Evolutionary conservation across 1,284 basidiomycete genomes (phyloP), one percentile per base, ranked within the genome.

Genomic region (Pseudomicrostroma phylloplanum): DNA sequence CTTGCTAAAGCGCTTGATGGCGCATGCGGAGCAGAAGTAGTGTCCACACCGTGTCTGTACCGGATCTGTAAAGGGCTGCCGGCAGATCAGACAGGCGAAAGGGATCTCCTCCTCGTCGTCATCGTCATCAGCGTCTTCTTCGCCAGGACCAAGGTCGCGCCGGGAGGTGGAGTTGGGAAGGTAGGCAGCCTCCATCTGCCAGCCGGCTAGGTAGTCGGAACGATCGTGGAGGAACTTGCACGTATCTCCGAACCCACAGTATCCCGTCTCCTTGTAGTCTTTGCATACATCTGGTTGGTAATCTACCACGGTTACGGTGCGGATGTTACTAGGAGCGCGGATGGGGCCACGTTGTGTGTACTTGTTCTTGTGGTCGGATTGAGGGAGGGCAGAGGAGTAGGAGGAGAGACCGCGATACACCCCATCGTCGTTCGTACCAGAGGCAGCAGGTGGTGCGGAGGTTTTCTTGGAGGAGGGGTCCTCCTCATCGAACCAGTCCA

Each of bases 281-380:
- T 98, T 99, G 82, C 96, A 99, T 21, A 97, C 91, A 76, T 97
- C 94, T 2, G 96, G 94, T 81, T 98, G 96, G 81, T 97, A 99
- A 82, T 99, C 96, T 57, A 92, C 85, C 61, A 97, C 87, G 0
- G 94, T 97, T 59, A 96, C 92, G 1, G 90, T 93, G 61, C 92
- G 86, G 69, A 99, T 93, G 63, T 94, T 96, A 73, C 83, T 88
- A 8, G 86, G 86, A 63, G 83, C 82, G 60, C 89, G 82, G 76
- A 92, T 90, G 51, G 92, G 92, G 0, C 91, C 92, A 6, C 56
- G 51, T 25, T 54, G 51, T 15, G 51, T 25, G 25, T 21, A 23
- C 21, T 54, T 54, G 25, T 26, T 54, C 7, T 13, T 13, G 19
- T 64, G 64, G 25, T 56, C 43, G 13, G 60, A 40, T 15, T 70